Evolutionary conservation across 176 grass and related monocot species (phyloP), one percentile per base, ranked within the genome.

Genomic region (Calamus simplicifolius): DNA sequence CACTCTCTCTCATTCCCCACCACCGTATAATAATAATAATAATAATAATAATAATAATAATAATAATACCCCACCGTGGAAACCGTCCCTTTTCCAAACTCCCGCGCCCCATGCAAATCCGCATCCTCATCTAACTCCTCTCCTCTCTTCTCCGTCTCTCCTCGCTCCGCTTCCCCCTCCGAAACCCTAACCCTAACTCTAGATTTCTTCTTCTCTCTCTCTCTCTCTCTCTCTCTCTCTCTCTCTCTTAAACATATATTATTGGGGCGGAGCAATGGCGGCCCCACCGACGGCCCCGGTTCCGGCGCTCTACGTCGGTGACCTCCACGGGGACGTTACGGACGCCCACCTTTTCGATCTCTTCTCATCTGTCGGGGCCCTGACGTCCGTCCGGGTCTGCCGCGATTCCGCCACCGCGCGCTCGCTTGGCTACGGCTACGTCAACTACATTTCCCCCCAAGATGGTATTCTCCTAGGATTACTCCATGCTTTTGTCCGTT

Each of bases 281-380:
- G 38, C 16, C 64, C 35, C 35, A 12, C 8, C 6, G 35, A 43
- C 8, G 48, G 5, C 35, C 35, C 1, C 28, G 6, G 77, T 78
- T 21, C 74, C 74, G 21, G 82, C 82, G 25, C 75, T 90, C 19
- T 85, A 90, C 64, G 79, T 90, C 2, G 82, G 87, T 21, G 87
- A 90, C 78, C 68, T 90, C 26, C 67, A 75, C 30, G 74, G 66
- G 23, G 70, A 48, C 63, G 79, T 79, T 6, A 29, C 12, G 53
- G 87, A 90, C 7, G 53, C 63, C 2, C 59, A 90, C 29, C 64
- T 90, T 17, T 75, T 82, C 48, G 69, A 79, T 0, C 68, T 67
- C 29, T 90, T 90, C 61, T 69, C 67, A 52, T 57, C 77, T 27
- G 26, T 90, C 60, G 82, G 87, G 1, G 65, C 64, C 38, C 68